Conservation (phyloP, 1,284 basidiomycete species). For the Pterula multifida region DNA sequence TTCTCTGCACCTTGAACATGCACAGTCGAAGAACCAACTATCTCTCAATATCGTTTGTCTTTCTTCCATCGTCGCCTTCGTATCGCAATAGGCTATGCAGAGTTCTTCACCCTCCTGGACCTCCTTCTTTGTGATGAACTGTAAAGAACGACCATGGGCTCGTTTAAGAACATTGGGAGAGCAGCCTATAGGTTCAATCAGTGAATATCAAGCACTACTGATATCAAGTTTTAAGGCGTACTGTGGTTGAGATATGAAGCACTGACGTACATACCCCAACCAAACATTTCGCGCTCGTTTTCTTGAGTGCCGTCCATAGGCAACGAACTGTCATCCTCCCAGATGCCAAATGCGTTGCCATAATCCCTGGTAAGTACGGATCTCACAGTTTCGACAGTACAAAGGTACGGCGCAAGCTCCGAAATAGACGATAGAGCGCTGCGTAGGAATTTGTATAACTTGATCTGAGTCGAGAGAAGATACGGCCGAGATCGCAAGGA, state of each 20-base stretch:
- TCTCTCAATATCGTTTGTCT: conserved; percentile 25
- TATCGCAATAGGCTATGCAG: conserved; percentile 43
- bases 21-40: conserved; percentile 45
- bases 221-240: conserved; percentile 16
- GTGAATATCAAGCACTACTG: conserved; percentile 3
- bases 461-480: conserved; percentile 30
- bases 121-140: conserved; percentile 35
- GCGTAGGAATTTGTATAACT: conserved; percentile 34
- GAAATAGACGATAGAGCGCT: conserved; percentile 18
- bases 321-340: conserved; percentile 28
- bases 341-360: conserved; percentile 57
- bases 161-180: conserved; percentile 44
- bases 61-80: conserved; percentile 23
- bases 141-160: conserved; percentile 30
- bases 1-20: conserved; percentile 27
- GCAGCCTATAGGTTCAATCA: conserved; percentile 30
- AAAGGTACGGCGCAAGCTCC: conserved; percentile 23
- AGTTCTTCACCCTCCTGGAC: conserved; percentile 41
- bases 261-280: conserved; percentile 47
- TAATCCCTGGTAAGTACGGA: conserved; percentile 44
- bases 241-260: conserved; percentile 61
- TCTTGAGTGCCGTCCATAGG: conserved; percentile 15
- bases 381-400: conserved; percentile 30
- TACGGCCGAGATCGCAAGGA: conserved; percentile 27
- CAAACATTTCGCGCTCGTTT: conserved; percentile 47